Evolutionary conservation across 192 early-diverging fungal species (phyloP), one percentile per base, ranked within the genome.

Genomic region (Spinellus fusiger): DNA sequence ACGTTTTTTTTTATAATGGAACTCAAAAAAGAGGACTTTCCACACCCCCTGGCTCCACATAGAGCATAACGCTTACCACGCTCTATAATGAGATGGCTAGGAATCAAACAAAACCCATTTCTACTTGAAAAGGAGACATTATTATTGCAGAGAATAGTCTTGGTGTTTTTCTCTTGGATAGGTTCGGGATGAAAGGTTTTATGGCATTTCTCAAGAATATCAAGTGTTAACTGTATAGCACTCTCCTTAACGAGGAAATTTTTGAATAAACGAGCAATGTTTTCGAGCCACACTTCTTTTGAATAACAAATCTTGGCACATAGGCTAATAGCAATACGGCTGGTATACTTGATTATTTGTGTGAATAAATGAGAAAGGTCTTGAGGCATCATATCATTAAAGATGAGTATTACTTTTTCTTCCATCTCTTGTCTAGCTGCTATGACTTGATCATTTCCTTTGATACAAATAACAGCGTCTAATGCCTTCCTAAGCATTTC

Each of bases 21-120:
- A 54, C 89, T 77, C 87, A 93, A 88, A 54, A 93, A 80, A 49
- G 91, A 92, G 29, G 88, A 84, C 78, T 93, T 93, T 66, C 91
- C 91, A 72, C 77, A 80, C 76, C 90, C 91, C 82, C 92, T 91
- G 68, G 83, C 82, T 62, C 87, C 90, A 70, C 80, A 80, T 51
- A 93, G 81, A 84, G 86, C 89, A 75, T 93, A 93, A 67, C 86
- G 84, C 60, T 84, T 78, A 74, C 89, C 89, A 79, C 87, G 83
- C 65, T 79, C 79, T 23, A 93, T 77, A 68, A 73, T 75, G 44
- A 78, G 74, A 60, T 69, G 61, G 44, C 79, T 77, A 69, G 76
- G 88, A 81, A 86, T 88, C 55, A 90, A 74, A 66, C 90, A 67
- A 69, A 90, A 86, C 85, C 84, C 88, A 79, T 81, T 84, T 81